Evolutionary conservation across 2,329 filamentous ascomycete genomes (phyloP), one percentile per base, ranked within the genome.

Genomic region (Calonectria leucothoes): DNA sequence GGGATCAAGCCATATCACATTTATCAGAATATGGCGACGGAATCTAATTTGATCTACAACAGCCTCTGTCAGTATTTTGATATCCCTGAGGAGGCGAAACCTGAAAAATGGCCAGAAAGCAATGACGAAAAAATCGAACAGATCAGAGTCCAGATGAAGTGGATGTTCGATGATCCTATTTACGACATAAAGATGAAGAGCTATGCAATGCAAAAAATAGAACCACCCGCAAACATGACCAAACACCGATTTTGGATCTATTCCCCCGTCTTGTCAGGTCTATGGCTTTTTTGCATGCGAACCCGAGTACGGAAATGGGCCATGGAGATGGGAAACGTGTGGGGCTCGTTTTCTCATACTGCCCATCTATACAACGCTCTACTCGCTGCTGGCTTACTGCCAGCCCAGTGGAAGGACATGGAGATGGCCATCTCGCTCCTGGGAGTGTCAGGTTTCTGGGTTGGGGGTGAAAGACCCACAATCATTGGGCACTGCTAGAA

Each of bases 311-410:
- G 84, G 39, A 78, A 85, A 1, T 10, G 81, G 0, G 81, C 86
- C 2, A 74, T 86, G 14, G 57, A 67, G 0, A 81, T 86, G 20
- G 79, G 77, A 12, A 83, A 84, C 59, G 82, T 82, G 1, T 88
- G 83, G 83, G 84, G 85, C 1, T 84, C 85, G 0, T 79, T 87
- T 14, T 74, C 82, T 14, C 84, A 81, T 57, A 74, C 81, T 0
- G 74, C 73, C 1, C 87, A 89, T 59, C 75, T 89, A 1, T 88
- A 88, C 78, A 85, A 87, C 63, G 85, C 86, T 1, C 66, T 85
- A 2, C 52, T 63, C 2, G 66, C 79, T 15, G 82, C 85, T 66
- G 78, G 79, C 2, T 66, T 84, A 1, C 29, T 85, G 1, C 8
- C 51, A 0, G 4, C 65, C 1, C 7, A 17, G 4, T 88, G 87